These are phyloP conservation scores for Chiua virens DNA, from an alignment of 768 basidiomycete species.

Conservation along the genomic window DNA sequence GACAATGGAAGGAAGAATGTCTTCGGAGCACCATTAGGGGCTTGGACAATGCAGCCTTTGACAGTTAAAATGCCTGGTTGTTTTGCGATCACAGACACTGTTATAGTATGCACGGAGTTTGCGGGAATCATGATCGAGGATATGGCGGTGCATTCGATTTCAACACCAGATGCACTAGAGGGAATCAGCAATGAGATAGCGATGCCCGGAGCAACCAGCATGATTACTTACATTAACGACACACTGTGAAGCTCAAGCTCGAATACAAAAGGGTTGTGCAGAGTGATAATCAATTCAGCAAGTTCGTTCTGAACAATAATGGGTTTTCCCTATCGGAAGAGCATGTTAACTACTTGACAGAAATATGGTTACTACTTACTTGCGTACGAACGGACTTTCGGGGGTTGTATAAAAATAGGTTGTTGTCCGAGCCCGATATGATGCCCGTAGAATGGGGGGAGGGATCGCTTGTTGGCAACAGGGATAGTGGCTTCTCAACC, in stretches of 20 bases:
- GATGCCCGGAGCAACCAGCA: not conserved
- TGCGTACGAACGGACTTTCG: constrained; percentile 58
- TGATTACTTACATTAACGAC: constrained; percentile 62
- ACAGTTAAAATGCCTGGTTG: constrained; percentile 67
- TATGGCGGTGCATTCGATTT: constrained; percentile 65
- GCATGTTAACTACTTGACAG: not conserved
- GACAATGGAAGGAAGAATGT: constrained; percentile 78
- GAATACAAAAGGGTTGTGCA: constrained; percentile 93
- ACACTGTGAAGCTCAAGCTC: constrained; percentile 85
- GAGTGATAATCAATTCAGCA: constrained; percentile 76
- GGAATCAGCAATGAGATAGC: constrained; percentile 6
- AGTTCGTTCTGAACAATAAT: constrained; percentile 80
- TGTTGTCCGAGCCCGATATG: constrained; percentile 57
- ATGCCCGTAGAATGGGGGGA: constrained; percentile 43
- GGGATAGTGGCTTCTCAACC: constrained; percentile 66
- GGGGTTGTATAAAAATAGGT: constrained; percentile 94
- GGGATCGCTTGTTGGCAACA: constrained; percentile 43
- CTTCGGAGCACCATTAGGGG: constrained; percentile 65
- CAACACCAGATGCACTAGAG: constrained; percentile 76
- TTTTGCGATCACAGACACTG: constrained; percentile 65
- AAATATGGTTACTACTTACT: constrained; percentile 39
- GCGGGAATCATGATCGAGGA: constrained; percentile 67
- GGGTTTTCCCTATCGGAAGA: constrained; percentile 47
- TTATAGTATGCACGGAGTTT: constrained; percentile 68
- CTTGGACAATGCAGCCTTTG: constrained; percentile 77